Base-by-base conservation (phyloP, 306 rosid genomes). In the Dryas octopetala region DNA sequence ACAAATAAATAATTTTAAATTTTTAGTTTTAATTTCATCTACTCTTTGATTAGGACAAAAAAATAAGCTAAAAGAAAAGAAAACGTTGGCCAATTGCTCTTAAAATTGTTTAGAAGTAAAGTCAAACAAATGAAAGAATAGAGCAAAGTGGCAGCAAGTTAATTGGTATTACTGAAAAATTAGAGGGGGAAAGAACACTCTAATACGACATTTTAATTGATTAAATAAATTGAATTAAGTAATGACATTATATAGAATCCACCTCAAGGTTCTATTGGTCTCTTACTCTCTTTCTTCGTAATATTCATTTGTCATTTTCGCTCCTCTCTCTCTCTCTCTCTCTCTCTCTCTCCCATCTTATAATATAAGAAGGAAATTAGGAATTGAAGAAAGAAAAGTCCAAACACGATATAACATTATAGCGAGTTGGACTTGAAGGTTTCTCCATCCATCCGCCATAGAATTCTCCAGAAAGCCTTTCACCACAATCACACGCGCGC, bases 221-320 rank as follows among this genome's bases (percentile, higher is more conserved):
- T 32, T 32, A 32, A 32, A 32, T 32, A 1, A 32, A 32, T 32
- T 32, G 38, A 32, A 32, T 32, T 32, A 32, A 32, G 38, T 32
- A 32, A 32, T 32, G 13, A 7, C 49, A 40, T 16, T 10, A 11
- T 7, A 61, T 5, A 71, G 53, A 55, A 41, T 17, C 19, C 53
- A 54, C 15, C 40, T 7, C 6, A 45, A 17, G 17, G 47, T 32
- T 32, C 38, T 32, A 32, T 32, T 32, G 38, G 38, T 32, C 38
- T 32, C 38, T 32, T 32, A 23, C 23, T n/a, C 48, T 17, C 68
- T 50, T 51, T 7, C 66, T 32, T 32, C 46, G 61, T 41, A 26
- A 53, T 52, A 38, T 47, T 47, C 16, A 72, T 77, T 74, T 77
- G 76, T 86, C 82, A 61, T 32, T 70, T 66, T 43, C 58, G 6